phyloP scores from a whole-genome alignment of 2,329 filamentous ascomycete genomes.

The Fusarium anthophilum region DNA sequence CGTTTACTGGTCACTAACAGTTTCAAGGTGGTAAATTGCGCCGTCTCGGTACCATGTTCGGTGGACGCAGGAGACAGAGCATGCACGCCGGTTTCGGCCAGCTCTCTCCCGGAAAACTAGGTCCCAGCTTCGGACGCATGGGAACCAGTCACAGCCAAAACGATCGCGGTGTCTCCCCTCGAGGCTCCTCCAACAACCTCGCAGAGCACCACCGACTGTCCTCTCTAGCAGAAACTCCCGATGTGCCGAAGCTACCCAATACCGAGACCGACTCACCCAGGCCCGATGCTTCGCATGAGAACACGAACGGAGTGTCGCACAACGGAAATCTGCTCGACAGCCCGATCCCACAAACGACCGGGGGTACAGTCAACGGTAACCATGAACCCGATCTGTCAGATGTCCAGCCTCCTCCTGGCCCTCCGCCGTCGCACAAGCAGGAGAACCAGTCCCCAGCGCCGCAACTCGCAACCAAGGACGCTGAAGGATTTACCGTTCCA shows the following conservation, averaged over 20 bases:
- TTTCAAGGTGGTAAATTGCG: conserved; percentile 63
- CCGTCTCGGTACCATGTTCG: conserved; percentile 75
- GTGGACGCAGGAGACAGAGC: conserved; percentile 70
- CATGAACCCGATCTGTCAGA: conserved; percentile 59
- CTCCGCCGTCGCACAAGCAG: conserved; percentile 56
- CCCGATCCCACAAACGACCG: conserved; percentile 42
- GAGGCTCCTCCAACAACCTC: conserved; percentile 68
- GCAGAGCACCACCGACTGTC: conserved; percentile 64
- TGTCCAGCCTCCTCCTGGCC: conserved; percentile 61
- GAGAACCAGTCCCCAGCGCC: conserved; percentile 49
- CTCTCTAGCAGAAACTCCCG: conserved; percentile 66
- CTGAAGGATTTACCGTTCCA: conserved; percentile 81
- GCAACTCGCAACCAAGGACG: conserved; percentile 64
- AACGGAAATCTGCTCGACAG: conserved; percentile 44
- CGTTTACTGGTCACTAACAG: conserved; percentile 33
- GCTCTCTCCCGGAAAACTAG: conserved; percentile 64
- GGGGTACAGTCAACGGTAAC: conserved; percentile 58
- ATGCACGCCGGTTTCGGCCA: conserved; percentile 69
- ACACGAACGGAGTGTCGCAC: conserved; percentile 56
- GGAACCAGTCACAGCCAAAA: conserved; percentile 66
- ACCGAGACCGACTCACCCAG: conserved; percentile 40
- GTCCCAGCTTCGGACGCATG: conserved; percentile 67
- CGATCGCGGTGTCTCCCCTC: conserved; percentile 64
- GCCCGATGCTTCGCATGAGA: conserved; percentile 50
- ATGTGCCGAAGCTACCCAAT: conserved; percentile 46